These are phyloP conservation scores for Claviceps humidiphila DNA, from an alignment of 2,329 filamentous ascomycete species.

Conservation along the genomic window DNA sequence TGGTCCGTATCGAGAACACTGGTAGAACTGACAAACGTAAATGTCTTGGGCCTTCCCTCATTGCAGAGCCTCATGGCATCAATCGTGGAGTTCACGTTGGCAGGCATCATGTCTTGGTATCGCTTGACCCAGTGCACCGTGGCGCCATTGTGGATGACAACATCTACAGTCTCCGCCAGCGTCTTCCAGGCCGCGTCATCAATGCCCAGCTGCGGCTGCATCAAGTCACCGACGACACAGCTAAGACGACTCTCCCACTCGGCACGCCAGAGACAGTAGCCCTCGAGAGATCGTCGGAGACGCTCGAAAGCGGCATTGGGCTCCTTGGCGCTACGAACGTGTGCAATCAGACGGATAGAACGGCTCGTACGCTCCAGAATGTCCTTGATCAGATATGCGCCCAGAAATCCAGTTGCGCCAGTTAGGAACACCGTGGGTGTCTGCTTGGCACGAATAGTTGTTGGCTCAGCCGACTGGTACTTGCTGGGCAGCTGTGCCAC, in stretches of 20 bases:
- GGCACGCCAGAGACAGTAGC: conserved; percentile 68
- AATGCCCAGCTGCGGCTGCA: conserved; percentile 62
- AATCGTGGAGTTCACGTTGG: conserved; percentile 74
- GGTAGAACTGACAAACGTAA: conserved; percentile 66
- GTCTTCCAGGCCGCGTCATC: conserved; percentile 49
- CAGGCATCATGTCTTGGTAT: conserved; percentile 56
- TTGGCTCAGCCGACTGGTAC: conserved; percentile 24
- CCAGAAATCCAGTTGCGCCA: conserved; percentile 68
- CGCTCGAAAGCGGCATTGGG: conserved; percentile 47
- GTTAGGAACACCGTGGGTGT: conserved; percentile 60
- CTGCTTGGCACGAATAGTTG: conserved; percentile 15
- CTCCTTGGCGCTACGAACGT: conserved; percentile 56
- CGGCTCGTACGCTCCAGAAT: conserved; percentile 38
- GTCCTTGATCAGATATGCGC: conserved; percentile 66
- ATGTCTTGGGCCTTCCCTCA: conserved; percentile 63
- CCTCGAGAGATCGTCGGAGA: conserved; percentile 52
- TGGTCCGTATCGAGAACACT: conserved; percentile 69
- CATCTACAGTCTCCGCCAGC: conserved; percentile 53
- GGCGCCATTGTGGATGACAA: conserved; percentile 73
- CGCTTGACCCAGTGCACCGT: conserved; percentile 68
- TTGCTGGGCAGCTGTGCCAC: conserved; percentile 32
- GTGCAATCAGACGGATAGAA: conserved; percentile 43
- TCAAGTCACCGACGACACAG: conserved; percentile 60
- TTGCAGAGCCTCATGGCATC: conserved; percentile 64
- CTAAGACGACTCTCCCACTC: conserved; percentile 53